Evolutionary conservation across 306 rosid species (phyloP).

Genomic region (Heteromeles arbutifolia): DNA sequence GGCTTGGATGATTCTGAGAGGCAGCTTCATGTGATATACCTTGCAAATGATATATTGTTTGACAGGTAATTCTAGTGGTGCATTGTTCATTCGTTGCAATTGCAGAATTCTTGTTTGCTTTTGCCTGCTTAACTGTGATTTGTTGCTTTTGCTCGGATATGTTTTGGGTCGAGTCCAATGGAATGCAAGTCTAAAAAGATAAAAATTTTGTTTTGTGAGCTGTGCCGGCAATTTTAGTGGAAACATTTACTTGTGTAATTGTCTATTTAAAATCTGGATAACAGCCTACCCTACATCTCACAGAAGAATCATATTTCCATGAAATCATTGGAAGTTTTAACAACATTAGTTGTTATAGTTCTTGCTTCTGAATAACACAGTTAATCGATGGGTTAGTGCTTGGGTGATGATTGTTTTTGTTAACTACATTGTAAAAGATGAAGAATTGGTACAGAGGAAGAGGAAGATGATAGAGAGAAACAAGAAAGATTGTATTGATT

Average conservation of each 20-base stretch:
- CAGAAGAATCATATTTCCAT: not conserved
- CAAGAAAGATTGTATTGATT: too few relatives aligned
- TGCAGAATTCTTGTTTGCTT: not conserved
- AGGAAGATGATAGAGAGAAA: too few relatives aligned
- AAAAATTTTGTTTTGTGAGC: not conserved
- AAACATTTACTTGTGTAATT: not conserved
- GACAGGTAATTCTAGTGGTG: slow-evolving; percentile 48
- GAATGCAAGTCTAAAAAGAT: not conserved
- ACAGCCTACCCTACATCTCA: not conserved
- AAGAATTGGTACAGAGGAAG: too few relatives aligned
- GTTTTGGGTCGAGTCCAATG: not conserved
- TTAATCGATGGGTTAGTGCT: not conserved
- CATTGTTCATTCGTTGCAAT: not conserved
- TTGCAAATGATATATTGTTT: slow-evolving; percentile 89
- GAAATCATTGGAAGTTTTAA: not conserved
- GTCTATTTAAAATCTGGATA: not conserved
- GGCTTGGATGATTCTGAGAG: slow-evolving; percentile 75
- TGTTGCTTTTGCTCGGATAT: not conserved
- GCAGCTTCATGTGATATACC: slow-evolving; percentile 86
- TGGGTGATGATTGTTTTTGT: too few relatives aligned
- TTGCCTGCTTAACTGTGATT: not conserved
- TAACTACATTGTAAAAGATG: too few relatives aligned
- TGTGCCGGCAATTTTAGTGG: not conserved
- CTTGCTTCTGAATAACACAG: not conserved
- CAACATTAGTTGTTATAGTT: not conserved